A percentile compares a stretch with the other conserved stretches of the same genome.
phyloP scores from a whole-genome alignment of 176 grass and related monocot genomes.

The Melocanna baccifera region DNA sequence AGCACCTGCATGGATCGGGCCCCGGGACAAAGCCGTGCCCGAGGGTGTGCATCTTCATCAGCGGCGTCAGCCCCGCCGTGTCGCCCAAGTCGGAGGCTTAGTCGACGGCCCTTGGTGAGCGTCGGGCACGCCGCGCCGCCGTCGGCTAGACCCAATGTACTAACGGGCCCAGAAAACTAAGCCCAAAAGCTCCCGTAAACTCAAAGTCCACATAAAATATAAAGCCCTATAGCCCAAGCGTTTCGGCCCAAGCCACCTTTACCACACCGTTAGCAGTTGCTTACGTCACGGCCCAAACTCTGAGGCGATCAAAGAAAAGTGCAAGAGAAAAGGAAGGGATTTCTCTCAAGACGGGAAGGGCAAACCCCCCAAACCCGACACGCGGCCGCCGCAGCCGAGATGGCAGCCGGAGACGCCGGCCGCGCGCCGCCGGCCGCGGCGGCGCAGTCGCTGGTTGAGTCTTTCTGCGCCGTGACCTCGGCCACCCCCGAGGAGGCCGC shows the following conservation, averaged over 20 bases:
- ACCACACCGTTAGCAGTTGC: too few relatives aligned
- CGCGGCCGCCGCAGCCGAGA: conserved; percentile 38
- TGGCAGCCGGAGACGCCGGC: conserved; percentile 34
- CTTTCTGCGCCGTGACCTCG: conserved; percentile 71
- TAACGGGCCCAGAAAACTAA: too few relatives aligned
- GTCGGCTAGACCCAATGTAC: too few relatives aligned
- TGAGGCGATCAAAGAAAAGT: conserved; percentile 9
- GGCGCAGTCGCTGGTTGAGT: conserved; percentile 45
- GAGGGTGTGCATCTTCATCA: conserved; percentile 99
- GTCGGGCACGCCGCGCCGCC: conserved; percentile 61
- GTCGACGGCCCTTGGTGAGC: conserved; percentile 67
- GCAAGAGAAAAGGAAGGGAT: neutral
- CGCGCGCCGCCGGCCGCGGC: conserved; percentile 39
- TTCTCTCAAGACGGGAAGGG: neutral
- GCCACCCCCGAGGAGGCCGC: conserved; percentile 61
- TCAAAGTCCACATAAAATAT: neutral
- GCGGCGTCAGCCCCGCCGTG: conserved; percentile 72
- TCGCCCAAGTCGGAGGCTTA: conserved; percentile 88
- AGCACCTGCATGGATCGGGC: conserved; percentile 81
- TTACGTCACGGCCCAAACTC: neutral
- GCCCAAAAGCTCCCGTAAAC: too few relatives aligned
- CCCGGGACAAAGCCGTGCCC: conserved; percentile 85
- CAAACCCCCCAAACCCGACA: neutral
- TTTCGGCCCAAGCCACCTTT: neutral
- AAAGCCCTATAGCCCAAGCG: neutral